Conservation (phyloP, 139 green algal genomes). For the Closterium sp. region DNA sequence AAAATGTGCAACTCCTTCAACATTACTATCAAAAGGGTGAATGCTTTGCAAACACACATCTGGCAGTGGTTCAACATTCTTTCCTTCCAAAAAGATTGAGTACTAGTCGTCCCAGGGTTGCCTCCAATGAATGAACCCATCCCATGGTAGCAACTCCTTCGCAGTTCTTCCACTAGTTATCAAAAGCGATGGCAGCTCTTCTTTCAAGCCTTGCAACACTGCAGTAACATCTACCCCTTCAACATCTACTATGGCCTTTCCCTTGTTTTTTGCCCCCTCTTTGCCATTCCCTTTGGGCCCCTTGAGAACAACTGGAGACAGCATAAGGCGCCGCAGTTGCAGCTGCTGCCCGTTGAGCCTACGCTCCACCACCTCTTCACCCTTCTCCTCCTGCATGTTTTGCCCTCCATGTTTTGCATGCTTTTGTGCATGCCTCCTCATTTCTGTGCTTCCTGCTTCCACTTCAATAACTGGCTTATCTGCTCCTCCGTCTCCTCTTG, state of each 20-base stretch:
- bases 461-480: too few species aligned
- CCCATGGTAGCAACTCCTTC: not conserved
- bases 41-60: too few species aligned
- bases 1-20: too few species aligned
- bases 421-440: not conserved
- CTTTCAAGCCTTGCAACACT: not conserved
- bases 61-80: too few species aligned
- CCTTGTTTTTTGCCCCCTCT: not conserved
- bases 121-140: not conserved
- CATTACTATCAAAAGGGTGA: too few species aligned
- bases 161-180: not conserved
- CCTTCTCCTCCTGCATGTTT: too few species aligned
- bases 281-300: not conserved
- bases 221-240: not conserved
- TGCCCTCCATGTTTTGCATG: not conserved
- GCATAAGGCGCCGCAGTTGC: not conserved
- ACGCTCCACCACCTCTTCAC: not conserved
- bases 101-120: not conserved
- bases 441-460: not conserved
- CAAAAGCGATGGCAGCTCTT: not conserved
- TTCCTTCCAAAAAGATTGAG: too few species aligned
- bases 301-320: not conserved
- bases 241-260: not conserved
- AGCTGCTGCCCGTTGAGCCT: not conserved
- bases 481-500: too few species aligned